Base-by-base conservation (phyloP, 2,329 filamentous ascomycete genomes). In the Phaeomoniella chlamydospora region DNA sequence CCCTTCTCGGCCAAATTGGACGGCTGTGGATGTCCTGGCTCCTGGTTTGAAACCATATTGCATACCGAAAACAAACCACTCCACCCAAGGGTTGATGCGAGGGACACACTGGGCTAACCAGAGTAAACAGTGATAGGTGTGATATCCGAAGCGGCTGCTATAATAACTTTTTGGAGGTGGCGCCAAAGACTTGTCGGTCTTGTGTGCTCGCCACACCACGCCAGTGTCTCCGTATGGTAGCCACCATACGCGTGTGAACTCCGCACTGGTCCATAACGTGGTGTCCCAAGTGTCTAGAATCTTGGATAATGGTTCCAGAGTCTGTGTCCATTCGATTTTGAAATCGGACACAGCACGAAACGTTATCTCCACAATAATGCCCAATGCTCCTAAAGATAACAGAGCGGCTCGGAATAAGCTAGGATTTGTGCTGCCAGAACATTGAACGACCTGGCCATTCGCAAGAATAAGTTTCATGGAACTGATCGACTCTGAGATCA, bases 211-310 rank as follows among this genome's bases (percentile, higher is more conserved):
- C 90, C 90, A 98, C 32, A 92, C 72, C 33, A 96, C 82, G 0
- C 84, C 85, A 32, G 84, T 74, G 38, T 84, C 74, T 52, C 82
- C 85, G 60, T 96, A 94, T 0, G 90, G 90, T 53, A 94, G 77
- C 90, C 90, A 98, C 88, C 90, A 98, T 17, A 94, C 85, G 17
- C 90, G 73, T 16, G 92, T 84, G 51, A 88, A 98, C 56, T 96
- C 86, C 41, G 78, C 74, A 41, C 76, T 71, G 2, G 74, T 83
- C 88, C 90, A 96, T 11, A 96, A 67, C 19, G 70, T 70, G 4
- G 62, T 67, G 13, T 77, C 59, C 85, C 90, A 96, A 4, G 71
- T 66, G 9, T 67, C 62, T 33, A 93, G 65, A 43, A 94, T 70
- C 32, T 72, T 68, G 31, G 64, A 53, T 41, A 94, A 77, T 1